These are phyloP conservation scores for Aspergillus aculeatinus DNA, from an alignment of 2,329 filamentous ascomycete genomes.

Conservation along the genomic window DNA sequence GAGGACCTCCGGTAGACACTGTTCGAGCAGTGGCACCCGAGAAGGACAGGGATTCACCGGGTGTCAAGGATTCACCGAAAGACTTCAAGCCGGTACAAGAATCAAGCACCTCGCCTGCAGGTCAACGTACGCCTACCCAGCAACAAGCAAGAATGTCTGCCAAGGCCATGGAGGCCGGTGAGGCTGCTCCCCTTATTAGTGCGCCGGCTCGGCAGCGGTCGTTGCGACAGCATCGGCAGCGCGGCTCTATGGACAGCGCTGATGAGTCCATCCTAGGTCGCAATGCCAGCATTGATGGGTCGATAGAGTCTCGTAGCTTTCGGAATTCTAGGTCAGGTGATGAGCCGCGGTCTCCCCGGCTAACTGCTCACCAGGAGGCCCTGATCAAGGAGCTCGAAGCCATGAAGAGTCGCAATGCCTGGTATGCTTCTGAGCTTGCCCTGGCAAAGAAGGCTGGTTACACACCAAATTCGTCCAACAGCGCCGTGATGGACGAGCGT, in stretches of 20 bases:
- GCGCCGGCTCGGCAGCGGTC: constrained; percentile 49
- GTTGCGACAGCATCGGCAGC: constrained; percentile 59
- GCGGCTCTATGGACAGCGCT: constrained; percentile 68
- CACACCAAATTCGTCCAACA: constrained; percentile 66
- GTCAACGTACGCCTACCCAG: constrained; percentile 64
- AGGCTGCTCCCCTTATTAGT: constrained; percentile 46
- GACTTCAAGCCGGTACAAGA: constrained; percentile 46
- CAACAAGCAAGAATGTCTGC: constrained; percentile 42
- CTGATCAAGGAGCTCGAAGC: constrained; percentile 84
- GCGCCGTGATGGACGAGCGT: constrained; percentile 73
- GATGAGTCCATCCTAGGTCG: constrained; percentile 56
- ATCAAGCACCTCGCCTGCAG: constrained; percentile 53
- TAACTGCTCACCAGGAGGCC: constrained; percentile 55
- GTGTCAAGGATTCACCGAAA: constrained; percentile 43
- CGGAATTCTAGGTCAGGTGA: constrained; percentile 44
- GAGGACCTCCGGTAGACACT: constrained; percentile 44
- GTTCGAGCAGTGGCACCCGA: constrained; percentile 47
- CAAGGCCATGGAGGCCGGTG: constrained; percentile 49
- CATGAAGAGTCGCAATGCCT: constrained; percentile 83
- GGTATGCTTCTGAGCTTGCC: constrained; percentile 94
- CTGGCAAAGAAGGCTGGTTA: constrained; percentile 90
- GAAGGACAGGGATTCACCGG: constrained; percentile 49
- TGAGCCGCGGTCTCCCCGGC: constrained; percentile 46
- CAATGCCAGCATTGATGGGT: constrained; percentile 41
- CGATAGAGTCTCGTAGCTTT: constrained; percentile 37